Conservation (phyloP, 257 asterid genomes). For the Perilla frutescens region DNA sequence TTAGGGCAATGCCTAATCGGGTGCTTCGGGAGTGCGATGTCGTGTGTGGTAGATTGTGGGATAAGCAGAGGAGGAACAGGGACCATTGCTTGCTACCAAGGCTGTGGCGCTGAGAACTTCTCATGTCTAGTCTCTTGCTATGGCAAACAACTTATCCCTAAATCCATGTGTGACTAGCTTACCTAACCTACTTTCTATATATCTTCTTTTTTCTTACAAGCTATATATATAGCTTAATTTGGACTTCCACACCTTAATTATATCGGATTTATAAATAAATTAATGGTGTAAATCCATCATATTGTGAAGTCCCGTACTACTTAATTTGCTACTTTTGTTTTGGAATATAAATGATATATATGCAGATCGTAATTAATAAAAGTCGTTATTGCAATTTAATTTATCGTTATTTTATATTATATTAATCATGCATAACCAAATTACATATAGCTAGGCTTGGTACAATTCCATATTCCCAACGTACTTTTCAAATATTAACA, state of each 20-base stretch:
- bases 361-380: no score
- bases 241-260: neutral
- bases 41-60: conserved; percentile 43
- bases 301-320: no score
- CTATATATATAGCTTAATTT: neutral
- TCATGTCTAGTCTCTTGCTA: conserved; percentile 43
- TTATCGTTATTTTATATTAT: no score
- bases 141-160: conserved; percentile 29
- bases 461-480: no score
- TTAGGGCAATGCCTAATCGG: conserved; percentile 40
- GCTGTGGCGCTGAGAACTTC: conserved; percentile 36
- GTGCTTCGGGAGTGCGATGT: conserved; percentile 34
- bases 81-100: conserved; percentile 44
- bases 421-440: no score
- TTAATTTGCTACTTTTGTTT: no score
- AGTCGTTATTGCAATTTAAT: no score
- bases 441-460: no score
- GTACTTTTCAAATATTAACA: no score
- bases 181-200: neutral
- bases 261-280: no score
- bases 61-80: conserved; percentile 33
- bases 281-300: no score
- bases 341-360: no score
- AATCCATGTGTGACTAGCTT: conserved; percentile 24
- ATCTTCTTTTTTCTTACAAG: neutral